Evolutionary conservation across 2,329 filamentous ascomycete species (phyloP).

Genomic region (Diaporthe humulicola): DNA sequence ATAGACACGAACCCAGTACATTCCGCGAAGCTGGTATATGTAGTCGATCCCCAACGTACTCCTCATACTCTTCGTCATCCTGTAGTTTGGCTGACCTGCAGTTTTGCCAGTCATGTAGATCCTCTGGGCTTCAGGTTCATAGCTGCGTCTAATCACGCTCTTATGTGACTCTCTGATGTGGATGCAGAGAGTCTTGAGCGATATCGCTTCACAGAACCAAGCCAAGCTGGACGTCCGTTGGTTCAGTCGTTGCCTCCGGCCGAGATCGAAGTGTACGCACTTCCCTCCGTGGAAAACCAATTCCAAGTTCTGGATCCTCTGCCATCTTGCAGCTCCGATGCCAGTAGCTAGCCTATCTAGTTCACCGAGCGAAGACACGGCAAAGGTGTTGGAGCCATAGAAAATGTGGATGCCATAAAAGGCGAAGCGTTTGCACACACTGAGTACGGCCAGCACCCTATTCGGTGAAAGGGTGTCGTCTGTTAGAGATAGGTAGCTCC

Average conservation of each 20-base stretch:
- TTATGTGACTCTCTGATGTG: conserved; percentile 2
- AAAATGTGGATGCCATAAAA: conserved; percentile 25
- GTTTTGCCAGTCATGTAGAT: background rate
- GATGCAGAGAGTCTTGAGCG: conserved; percentile 7
- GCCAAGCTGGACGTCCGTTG: background rate
- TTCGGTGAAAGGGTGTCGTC: conserved; percentile 7
- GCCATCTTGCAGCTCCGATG: background rate
- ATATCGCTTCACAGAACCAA: background rate
- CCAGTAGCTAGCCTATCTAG: conserved; percentile 26
- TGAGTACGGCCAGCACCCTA: background rate
- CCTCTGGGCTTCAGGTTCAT: background rate
- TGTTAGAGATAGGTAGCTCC: background rate
- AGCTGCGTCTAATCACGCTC: background rate
- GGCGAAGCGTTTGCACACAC: background rate
- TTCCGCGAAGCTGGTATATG: background rate
- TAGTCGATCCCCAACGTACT: conserved; percentile 9
- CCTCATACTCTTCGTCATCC: conserved; percentile 14
- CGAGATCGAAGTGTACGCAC: background rate
- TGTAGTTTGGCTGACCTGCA: conserved; percentile 19
- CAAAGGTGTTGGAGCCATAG: conserved; percentile 24
- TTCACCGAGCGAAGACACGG: conserved; percentile 17
- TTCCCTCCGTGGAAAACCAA: conserved; percentile 22
- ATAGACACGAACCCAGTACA: background rate
- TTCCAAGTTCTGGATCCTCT: conserved; percentile 20
- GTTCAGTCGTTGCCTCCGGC: background rate